Percentiles rank a stretch among this genome's conserved stretches.
phyloP scores from a whole-genome alignment of 2,329 filamentous ascomycete species.

The Talaromyces piceae region DNA sequence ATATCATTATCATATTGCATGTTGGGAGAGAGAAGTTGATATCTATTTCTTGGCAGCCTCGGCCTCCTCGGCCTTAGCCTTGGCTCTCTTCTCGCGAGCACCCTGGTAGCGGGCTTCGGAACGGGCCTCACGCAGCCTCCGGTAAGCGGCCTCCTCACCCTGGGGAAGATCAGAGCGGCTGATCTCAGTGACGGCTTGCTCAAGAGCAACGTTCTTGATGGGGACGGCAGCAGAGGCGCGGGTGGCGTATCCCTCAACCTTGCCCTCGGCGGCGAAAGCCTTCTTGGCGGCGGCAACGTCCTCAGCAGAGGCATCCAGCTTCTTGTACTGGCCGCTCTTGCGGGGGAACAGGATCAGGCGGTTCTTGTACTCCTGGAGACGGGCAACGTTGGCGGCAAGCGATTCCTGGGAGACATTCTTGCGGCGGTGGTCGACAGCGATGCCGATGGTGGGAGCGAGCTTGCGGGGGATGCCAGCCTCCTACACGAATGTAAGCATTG shows the following conservation, averaged over 20 bases:
- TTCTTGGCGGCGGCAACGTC: constrained; percentile 65
- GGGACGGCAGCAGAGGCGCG: constrained; percentile 58
- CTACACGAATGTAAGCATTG: constrained; percentile 41
- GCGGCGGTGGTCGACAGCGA: constrained; percentile 91
- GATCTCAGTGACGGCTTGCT: constrained; percentile 63
- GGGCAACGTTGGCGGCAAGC: constrained; percentile 88
- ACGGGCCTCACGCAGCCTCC: constrained; percentile 74
- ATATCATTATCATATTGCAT: constrained; percentile 14
- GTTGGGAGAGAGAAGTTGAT: constrained; percentile 19
- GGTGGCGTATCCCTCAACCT: constrained; percentile 47
- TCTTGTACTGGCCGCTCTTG: constrained; percentile 89
- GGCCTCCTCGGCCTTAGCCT: constrained; percentile 68
- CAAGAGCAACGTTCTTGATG: constrained; percentile 55
- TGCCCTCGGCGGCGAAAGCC: constrained; percentile 40
- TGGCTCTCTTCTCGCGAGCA: constrained; percentile 85
- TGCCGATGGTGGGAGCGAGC: constrained; percentile 91
- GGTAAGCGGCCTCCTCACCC: constrained; percentile 79
- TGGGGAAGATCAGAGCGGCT: constrained; percentile 74
- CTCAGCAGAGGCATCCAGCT: constrained; percentile 78
- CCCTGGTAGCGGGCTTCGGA: constrained; percentile 74
- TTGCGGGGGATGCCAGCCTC: constrained; percentile 93
- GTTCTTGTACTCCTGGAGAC: constrained; percentile 95
- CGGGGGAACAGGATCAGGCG: constrained; percentile 97
- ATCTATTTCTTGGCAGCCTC: constrained; percentile 48
- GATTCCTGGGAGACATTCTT: constrained; percentile 96